Base-by-base conservation (phyloP, 257 asterid genomes). In the Gardenia jasminoides region DNA sequence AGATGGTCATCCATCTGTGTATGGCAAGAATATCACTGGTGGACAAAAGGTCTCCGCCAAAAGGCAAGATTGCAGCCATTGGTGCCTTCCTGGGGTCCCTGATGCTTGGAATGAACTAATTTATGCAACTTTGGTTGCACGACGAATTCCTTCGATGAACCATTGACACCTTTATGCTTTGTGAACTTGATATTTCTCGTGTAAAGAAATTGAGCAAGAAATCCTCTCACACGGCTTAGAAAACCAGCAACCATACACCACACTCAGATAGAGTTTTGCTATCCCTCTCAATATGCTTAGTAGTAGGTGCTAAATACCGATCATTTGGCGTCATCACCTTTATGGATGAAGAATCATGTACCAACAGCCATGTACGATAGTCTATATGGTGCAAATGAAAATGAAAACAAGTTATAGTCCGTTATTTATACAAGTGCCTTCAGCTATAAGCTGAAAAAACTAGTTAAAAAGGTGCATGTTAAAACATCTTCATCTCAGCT, bases 41-140 rank as follows among this genome's bases (percentile, higher is more conserved):
- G 82, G 85, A 26, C 87, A 26, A 83, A 93, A 87, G 84, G 93
- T 89, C 36, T 90, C 98, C 0, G 83, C 85, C n/a, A 87, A 85
- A 78, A 85, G 87, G 70, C 98, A 96, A 89, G 99, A 93, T 82
- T 96, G 99, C 81, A 96, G 99, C 88, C 99, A 96, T 61, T 96
- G 99, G 99, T 96, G 98, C 78, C 97, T 96, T 69, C 98, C 99
- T 0, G 98, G 99, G 0, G 97, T 93, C 66, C 98, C 99, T 10
- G 98, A 96, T 81, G 88, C 95, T 10, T 96, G 99, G 99, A 96
- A 96, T 74, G 98, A 96, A 91, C 94, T 96, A 10, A 91, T 96
- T 76, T 96, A 93, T 70, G 83, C 97, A 68, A 87, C 91, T 33
- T 72, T 96, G 85, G 87, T 93, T 70, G 82, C 85, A 47, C 70